Evolutionary conservation across 108 stramenopile species (phyloP), one percentile per base, ranked within the genome.

Genomic region (Pseudonitzschia pungens): DNA sequence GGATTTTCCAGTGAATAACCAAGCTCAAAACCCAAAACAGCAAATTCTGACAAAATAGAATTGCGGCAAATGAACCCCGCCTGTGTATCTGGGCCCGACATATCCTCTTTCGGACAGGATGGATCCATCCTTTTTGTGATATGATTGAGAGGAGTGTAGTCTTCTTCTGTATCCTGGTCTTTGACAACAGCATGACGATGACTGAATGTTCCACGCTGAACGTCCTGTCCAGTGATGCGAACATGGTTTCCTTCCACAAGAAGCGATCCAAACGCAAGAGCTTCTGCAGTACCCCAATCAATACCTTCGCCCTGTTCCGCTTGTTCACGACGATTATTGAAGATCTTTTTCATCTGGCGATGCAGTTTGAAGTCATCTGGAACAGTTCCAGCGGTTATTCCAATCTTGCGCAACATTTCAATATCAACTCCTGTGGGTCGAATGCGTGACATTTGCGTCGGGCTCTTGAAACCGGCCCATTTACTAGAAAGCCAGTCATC

Each of bases 281-380:
- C 95, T 80, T 99, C 99, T 20, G 98, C 99, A 45, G 96, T 94
- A 29, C 96, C 99, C 99, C 99, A 99, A 74, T 98, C 97, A 70
- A 99, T 97, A 24, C 92, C 93, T 26, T 81, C 75, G n/a, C 99
- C 99, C 1, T 79, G 65, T 64, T 86, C 87, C 15, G 95, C 86
- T 84, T 92, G 89, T 58, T 93, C 87, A 54, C 78, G 76, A 52
- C 92, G 89, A n/a, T 74, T 83, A 65, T 93, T 72, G 83, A 97
- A 89, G 72, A 96, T 96, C 79, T 94, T 94, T 51, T 81, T 77
- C 92, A 99, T 91, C 75, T 95, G 95, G 33, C 95, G 81, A 83
- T 99, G 98, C 36, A 96, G 83, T 70, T 88, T 91, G 81, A 99
- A 97, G 58, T 81, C 92, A 52, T 88, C 85, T 0, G 98, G 98